These are phyloP conservation scores for Withania somnifera DNA, from an alignment of 305 asterid species.

Conservation along the genomic window DNA sequence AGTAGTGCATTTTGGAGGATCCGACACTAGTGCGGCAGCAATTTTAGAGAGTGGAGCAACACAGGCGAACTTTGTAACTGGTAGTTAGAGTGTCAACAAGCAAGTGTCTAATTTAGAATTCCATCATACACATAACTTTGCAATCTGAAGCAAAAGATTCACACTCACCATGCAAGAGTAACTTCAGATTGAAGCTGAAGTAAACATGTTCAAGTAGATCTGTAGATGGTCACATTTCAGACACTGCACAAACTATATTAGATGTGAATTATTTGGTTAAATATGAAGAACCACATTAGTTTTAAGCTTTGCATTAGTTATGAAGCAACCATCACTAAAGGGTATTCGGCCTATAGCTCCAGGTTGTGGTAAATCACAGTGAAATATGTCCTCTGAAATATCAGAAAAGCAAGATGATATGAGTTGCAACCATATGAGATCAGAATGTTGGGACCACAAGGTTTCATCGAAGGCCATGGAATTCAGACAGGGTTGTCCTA, in stretches of 20 bases:
- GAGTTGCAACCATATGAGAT: background rate
- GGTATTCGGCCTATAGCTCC: fast-evolving
- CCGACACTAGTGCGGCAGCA: no score
- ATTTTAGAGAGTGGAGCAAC: no score
- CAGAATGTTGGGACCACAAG: background rate
- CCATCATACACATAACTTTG: background rate
- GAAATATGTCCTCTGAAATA: no score
- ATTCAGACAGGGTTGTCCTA: background rate
- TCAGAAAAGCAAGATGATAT: no score
- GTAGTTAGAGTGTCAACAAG: background rate
- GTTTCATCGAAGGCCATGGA: background rate
- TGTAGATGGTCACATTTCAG: background rate
- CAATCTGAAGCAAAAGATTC: background rate
- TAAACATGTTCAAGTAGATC: background rate
- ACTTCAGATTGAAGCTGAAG: background rate
- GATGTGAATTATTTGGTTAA: background rate
- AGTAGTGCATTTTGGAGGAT: no score
- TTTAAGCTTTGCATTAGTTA: background rate
- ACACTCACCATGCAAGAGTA: background rate
- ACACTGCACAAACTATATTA: background rate
- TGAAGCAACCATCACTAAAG: background rate
- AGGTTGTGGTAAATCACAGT: background rate
- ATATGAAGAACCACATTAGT: background rate
- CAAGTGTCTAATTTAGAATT: background rate
- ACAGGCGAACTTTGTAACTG: background rate